Conservation (phyloP, 140 eudicot species). For the Bidens hawaiensis region DNA sequence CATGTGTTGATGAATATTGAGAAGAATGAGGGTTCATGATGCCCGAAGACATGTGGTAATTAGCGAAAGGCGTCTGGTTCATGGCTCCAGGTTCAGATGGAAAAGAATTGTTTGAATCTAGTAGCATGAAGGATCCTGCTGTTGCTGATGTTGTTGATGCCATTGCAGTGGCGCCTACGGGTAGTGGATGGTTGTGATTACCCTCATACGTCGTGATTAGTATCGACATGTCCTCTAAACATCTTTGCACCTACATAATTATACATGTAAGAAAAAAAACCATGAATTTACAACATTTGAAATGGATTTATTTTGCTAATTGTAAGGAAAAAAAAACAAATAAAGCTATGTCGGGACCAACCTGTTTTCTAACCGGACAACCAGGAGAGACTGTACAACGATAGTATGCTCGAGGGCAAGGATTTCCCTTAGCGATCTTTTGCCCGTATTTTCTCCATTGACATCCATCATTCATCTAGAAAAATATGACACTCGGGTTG, state of each 20-base stretch:
- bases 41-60: conserved; percentile 21
- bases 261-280: neutral
- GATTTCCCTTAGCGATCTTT: conserved; percentile 84
- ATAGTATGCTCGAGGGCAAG: conserved; percentile 89
- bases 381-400: conserved; percentile 90
- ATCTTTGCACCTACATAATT: conserved; percentile 69
- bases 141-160: conserved; percentile 84
- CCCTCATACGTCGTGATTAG: conserved; percentile 89
- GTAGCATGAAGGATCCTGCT: conserved; percentile 49
- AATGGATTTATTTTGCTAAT: neutral
- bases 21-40: conserved; percentile 29
- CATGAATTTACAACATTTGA: neutral
- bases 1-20: conserved; percentile 30
- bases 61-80: conserved; percentile 20
- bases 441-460: conserved; percentile 98
- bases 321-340: neutral
- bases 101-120: conserved; percentile 43
- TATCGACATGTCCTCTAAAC: conserved; percentile 88
- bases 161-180: conserved; percentile 91
- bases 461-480: conserved; percentile 93
- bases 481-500: neutral
- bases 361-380: conserved; percentile 96
- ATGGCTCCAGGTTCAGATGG: conserved; percentile 20
- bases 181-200: conserved; percentile 84
- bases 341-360: conserved; percentile 8